Evolutionary conservation across 208 protist genomes (phyloP).

Genomic region (Trypanosoma avium): DNA sequence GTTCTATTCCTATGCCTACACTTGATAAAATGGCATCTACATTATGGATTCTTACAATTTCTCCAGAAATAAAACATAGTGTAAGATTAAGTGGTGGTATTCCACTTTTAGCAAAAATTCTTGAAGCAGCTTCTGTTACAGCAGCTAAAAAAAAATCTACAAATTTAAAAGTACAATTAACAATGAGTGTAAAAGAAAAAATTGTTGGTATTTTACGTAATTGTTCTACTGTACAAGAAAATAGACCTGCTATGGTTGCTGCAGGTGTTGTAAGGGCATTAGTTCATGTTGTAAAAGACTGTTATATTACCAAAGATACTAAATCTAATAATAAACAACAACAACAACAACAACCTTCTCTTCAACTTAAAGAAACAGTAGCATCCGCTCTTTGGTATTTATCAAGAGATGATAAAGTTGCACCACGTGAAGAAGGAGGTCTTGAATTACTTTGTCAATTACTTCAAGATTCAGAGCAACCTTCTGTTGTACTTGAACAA

Average conservation of each 20-base stretch:
- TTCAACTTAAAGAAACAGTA: conserved; percentile 85
- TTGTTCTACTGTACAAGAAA: conserved; percentile 85
- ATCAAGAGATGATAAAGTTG: conserved; percentile 85
- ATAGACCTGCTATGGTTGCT: conserved; percentile 59
- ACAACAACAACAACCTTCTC: conserved; percentile 57
- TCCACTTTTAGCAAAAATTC: conserved; percentile 60
- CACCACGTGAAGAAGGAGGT: conserved; percentile 69
- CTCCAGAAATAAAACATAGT: conserved; percentile 88
- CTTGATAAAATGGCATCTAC: conserved; percentile 90
- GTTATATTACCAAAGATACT: conserved; percentile 30
- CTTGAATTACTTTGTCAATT: conserved; percentile 84
- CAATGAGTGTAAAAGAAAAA: conserved; percentile 82
- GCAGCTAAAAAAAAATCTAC: conserved; percentile 25
- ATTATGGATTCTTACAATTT: conserved; percentile 91
- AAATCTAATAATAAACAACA: conserved; percentile 35
- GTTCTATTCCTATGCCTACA: conserved; percentile 46
- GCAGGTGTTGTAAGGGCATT: conserved; percentile 59
- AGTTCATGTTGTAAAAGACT: conserved; percentile 78
- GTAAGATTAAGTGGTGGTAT: conserved; percentile 78
- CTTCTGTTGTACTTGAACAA: conserved; percentile 85
- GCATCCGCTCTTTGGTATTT: conserved; percentile 90
- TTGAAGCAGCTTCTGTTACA: conserved; percentile 58
- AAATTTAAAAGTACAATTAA: conserved; percentile 26
- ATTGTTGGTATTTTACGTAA: conserved; percentile 88
- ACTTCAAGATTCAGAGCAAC: conserved; percentile 54